A percentile compares a stretch with the other conserved stretches of the same genome.
Conservation (phyloP, 176 grass and related monocot genomes). For the Juncus effusus region DNA sequence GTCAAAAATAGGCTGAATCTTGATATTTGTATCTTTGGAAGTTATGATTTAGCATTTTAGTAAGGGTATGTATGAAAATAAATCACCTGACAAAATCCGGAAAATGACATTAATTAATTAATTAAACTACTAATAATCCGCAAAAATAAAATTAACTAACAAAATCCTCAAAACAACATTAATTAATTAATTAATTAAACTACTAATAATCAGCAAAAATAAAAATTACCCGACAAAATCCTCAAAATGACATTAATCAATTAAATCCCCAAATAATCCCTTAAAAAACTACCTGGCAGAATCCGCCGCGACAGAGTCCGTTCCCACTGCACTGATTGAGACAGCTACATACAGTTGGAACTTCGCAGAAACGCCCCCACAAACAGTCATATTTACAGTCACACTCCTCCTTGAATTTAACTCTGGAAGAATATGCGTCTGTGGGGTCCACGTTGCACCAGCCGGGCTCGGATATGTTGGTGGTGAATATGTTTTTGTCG, state of each 20-base stretch:
- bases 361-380: slow-evolving; percentile 81
- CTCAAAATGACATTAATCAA: background rate
- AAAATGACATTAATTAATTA: no score
- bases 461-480: slow-evolving; percentile 60
- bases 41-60: no score
- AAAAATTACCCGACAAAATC: background rate
- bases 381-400: slow-evolving; percentile 90
- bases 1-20: no score
- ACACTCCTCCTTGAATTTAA: slow-evolving; percentile 80
- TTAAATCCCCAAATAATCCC: no score
- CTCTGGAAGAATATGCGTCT: slow-evolving; percentile 70
- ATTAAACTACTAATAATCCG: no score
- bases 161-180: background rate
- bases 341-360: slow-evolving; percentile 60
- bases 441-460: slow-evolving; percentile 92
- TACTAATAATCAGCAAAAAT: no score
- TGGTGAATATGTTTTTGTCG: slow-evolving; percentile 81
- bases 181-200: no score
- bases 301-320: slow-evolving; percentile 87
- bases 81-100: no score
- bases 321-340: slow-evolving; percentile 84
- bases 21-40: no score
- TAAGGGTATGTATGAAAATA: no score
- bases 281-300: slow-evolving; percentile 59
- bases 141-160: no score